Evolutionary conservation across 1,139 yeast genomes (phyloP), one percentile per base, ranked within the genome.

Genomic region (Lizanozyma gosingica): DNA sequence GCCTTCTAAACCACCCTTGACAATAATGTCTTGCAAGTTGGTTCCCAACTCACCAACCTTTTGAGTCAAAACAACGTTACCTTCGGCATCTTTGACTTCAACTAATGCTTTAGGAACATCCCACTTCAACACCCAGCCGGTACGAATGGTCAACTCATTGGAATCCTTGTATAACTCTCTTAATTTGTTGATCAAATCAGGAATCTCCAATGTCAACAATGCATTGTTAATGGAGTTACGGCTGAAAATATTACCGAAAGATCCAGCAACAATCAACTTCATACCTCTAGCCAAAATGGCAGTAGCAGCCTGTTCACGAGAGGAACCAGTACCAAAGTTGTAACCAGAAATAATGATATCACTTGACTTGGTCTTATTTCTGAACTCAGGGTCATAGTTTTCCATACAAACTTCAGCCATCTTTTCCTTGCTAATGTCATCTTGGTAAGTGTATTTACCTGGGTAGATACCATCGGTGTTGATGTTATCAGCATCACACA

Each of bases 371-470:
- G 95, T 86, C 69, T 87, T 88, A 38, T 64, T 49, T 42, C 83
- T 79, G 62, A 92, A 92, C 50, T 90, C 94, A 15, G 85, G 61
- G 62, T 92, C 99, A 62, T 94, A 92, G 67, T 92, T 92, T 64
- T 92, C 98, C 99, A 92, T 94, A 68, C 98, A 94, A 39, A 92
- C 98, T 62, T 90, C 83, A 33, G 98, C 97, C 99, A 92, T 92
- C 61, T 83, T 85, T 52, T 86, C 95, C 54, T 83, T 76, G 37
- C 97, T 76, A 39, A 92, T 92, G 58, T 92, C 97, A 60, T 92
- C 99, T 67, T 92, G 97, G 63, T 92, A 92, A 14, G 99, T 92
- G 69, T 92, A 92, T 63, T 94, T 92, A 48, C 99, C 99, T 14
- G 99, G 99, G 57, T 92, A 92, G 46, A 92, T 92, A 54, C 97